Percentiles rank a stretch among this genome's conserved stretches.
Conservation (phyloP, 148 eudicot genomes). For the Chenopodium formosanum region DNA sequence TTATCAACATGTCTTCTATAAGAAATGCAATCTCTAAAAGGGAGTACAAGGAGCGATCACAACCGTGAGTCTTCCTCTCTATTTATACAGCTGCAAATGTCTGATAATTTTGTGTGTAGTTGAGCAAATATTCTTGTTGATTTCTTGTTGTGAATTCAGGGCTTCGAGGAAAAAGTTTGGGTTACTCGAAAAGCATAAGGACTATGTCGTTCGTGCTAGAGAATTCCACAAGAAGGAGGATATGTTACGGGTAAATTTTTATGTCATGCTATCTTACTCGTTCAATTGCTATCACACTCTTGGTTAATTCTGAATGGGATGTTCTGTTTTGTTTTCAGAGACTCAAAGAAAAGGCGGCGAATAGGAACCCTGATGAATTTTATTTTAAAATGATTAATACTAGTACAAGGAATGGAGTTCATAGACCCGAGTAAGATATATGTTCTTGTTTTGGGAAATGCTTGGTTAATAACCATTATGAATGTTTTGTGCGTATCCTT, state of each 20-base stretch:
- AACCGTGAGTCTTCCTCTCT: slow-evolving; percentile 58
- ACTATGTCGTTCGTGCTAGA: slow-evolving; percentile 72
- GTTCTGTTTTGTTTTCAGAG: slow-evolving; percentile 34
- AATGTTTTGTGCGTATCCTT: neutral
- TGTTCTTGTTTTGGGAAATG: neutral
- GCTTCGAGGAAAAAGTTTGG: slow-evolving; percentile 60
- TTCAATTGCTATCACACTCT: neutral
- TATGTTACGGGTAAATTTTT: slow-evolving; percentile 43
- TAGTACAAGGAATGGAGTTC: slow-evolving; percentile 68
- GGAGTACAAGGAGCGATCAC: slow-evolving; percentile 85
- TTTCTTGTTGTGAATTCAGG: slow-evolving; percentile 27
- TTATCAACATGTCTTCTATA: slow-evolving; percentile 61
- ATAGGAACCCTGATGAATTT: slow-evolving; percentile 80
- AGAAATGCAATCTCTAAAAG: slow-evolving; percentile 63
- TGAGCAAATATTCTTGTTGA: neutral
- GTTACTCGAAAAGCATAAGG: slow-evolving; percentile 83
- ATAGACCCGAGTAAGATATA: slow-evolving; percentile 55
- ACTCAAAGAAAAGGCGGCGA: slow-evolving; percentile 78
- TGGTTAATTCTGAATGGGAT: neutral
- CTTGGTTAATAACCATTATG: neutral
- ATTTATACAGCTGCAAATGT: neutral
- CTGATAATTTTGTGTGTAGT: neutral
- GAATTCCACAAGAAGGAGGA: slow-evolving; percentile 81
- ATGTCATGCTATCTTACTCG: neutral
- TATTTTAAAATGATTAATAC: slow-evolving; percentile 73